Percentiles rank a stretch among this genome's conserved stretches.
These are phyloP conservation scores for Ilex asprella DNA, from an alignment of 257 asterid species.

Conservation along the genomic window DNA sequence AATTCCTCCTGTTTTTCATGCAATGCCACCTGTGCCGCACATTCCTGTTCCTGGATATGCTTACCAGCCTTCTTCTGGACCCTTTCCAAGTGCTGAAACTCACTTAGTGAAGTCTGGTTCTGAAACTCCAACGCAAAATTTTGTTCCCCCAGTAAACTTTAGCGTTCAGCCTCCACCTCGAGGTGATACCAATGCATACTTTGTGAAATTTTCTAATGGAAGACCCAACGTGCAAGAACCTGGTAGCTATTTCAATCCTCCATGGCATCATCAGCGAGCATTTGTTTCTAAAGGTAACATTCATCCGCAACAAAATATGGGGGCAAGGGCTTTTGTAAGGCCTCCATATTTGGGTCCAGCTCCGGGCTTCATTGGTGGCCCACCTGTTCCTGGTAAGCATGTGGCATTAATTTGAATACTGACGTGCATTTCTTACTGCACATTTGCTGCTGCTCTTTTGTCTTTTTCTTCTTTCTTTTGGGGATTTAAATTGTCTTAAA, in stretches of 20 bases:
- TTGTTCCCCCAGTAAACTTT: conserved; percentile 43
- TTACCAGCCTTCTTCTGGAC: conserved; percentile 40
- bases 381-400: conserved; percentile 47
- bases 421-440: too few relatives aligned
- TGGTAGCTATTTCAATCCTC: conserved; percentile 30
- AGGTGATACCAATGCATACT: conserved; percentile 34
- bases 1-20: conserved; percentile 40
- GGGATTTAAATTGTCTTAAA: conserved; percentile 4
- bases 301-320: conserved; percentile 48
- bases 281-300: conserved; percentile 38
- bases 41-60: conserved; percentile 49
- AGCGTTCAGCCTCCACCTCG: conserved; percentile 37
- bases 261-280: conserved; percentile 45
- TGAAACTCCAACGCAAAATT: conserved; percentile 42
- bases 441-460: neutral
- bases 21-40: conserved; percentile 50
- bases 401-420: too few relatives aligned
- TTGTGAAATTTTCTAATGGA: conserved; percentile 43
- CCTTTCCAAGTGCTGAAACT: conserved; percentile 41
- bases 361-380: conserved; percentile 51
- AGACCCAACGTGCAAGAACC: conserved; percentile 43
- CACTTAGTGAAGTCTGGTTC: conserved; percentile 35
- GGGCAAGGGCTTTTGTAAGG: conserved; percentile 55
- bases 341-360: conserved; percentile 44
- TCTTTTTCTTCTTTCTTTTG: neutral